Conservation (phyloP, 2,329 filamentous ascomycete species). For the Fusarium sp. region DNA sequence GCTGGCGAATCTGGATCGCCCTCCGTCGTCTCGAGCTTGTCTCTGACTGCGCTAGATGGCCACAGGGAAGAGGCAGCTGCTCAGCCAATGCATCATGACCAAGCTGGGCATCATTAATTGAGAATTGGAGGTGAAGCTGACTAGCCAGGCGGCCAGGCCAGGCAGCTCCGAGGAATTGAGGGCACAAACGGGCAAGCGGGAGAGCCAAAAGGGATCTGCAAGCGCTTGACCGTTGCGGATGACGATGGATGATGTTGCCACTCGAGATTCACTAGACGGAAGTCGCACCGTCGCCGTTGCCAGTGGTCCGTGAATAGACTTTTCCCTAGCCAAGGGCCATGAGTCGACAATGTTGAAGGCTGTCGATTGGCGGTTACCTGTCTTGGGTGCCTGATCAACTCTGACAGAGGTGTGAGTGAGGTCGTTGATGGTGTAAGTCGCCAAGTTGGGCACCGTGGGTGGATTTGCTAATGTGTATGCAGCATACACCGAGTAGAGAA, state of each 20-base stretch:
- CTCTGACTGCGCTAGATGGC: slow-evolving; percentile 11
- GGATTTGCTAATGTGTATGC: neutral
- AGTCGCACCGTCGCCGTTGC: neutral
- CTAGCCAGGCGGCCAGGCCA: neutral
- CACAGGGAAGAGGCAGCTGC: neutral
- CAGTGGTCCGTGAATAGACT: slow-evolving; percentile 11
- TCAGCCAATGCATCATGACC: slow-evolving; percentile 35
- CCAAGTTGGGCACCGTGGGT: neutral
- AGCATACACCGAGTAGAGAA: neutral
- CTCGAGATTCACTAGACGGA: neutral
- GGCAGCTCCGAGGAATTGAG: neutral
- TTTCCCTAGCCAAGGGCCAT: slow-evolving; percentile 5
- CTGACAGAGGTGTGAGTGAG: neutral
- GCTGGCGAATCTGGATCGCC: slow-evolving; percentile 31
- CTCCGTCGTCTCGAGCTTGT: slow-evolving; percentile 22
- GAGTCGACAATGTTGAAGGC: slow-evolving; percentile 3
- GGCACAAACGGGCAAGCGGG: neutral
- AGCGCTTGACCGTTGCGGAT: slow-evolving; percentile 22
- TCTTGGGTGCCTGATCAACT: neutral
- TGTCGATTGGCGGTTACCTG: neutral
- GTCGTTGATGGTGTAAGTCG: neutral
- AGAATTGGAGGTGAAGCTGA: slow-evolving; percentile 10
- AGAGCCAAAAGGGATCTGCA: slow-evolving; percentile 3
- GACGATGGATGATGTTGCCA: slow-evolving; percentile 36
- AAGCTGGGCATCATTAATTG: slow-evolving; percentile 33